These are phyloP conservation scores for Tetrapisispora namnaoensis DNA, from an alignment of 805 yeast genomes.

Conservation along the genomic window DNA sequence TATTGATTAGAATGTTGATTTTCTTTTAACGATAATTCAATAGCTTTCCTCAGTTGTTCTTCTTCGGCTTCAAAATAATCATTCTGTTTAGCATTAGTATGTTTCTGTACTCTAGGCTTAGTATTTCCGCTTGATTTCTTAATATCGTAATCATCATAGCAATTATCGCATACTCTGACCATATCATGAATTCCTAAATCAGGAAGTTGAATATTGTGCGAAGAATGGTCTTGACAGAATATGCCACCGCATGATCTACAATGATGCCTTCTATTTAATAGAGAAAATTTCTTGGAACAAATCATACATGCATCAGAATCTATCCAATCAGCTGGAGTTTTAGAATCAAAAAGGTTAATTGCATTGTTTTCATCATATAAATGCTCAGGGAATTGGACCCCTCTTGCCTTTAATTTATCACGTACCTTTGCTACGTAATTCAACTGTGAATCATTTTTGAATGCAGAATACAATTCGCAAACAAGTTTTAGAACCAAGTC, in stretches of 20 bases:
- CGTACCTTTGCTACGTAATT: conserved; percentile 56
- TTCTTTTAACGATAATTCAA: conserved; percentile 68
- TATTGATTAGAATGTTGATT: conserved; percentile 6
- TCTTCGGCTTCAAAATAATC: conserved; percentile 38
- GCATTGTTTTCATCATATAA: conserved; percentile 8
- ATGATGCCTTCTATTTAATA: conserved; percentile 87
- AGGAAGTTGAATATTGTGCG: conserved; percentile 59
- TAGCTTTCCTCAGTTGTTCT: conserved; percentile 68
- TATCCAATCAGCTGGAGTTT: conserved; percentile 95
- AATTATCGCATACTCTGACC: conserved; percentile 89
- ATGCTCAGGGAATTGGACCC: conserved; percentile 52
- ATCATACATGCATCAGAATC: conserved; percentile 95
- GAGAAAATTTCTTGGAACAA: conserved; percentile 69
- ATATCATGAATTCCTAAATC: conserved; percentile 79
- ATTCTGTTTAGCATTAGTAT: conserved; percentile 20
- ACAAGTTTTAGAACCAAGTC: conserved; percentile 50
- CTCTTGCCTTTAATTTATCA: conserved; percentile 49
- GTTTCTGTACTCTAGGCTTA: conserved; percentile 8
- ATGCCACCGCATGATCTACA: conserved; percentile 97
- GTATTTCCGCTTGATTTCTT: conserved; percentile 24
- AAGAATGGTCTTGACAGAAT: conserved; percentile 77
- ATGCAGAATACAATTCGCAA: conserved; percentile 70
- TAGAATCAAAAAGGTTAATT: conserved; percentile 63
- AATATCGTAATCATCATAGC: conserved; percentile 51
- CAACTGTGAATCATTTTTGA: conserved; percentile 56